Conservation (phyloP, 371 early-diverging fungal genomes). For the Sporodiniella umbellata region DNA sequence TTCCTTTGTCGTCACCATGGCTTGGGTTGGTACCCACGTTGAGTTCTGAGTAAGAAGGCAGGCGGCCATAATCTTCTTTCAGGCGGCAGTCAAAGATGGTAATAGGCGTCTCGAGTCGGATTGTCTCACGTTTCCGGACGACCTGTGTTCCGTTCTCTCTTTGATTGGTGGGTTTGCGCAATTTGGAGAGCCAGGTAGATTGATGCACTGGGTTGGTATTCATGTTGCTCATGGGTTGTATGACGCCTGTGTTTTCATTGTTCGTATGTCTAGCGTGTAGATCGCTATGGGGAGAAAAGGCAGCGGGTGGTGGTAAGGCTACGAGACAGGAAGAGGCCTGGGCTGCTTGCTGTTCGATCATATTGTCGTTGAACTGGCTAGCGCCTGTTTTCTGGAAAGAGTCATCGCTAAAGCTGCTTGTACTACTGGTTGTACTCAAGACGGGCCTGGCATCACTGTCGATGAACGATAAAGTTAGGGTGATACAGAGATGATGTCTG, state of each 20-base stretch:
- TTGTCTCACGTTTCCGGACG: conserved; percentile 18
- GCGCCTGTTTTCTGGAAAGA: background rate
- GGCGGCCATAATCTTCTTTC: conserved; percentile 45
- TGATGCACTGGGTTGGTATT: conserved; percentile 6
- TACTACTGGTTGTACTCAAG: conserved; percentile 9
- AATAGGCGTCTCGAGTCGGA: conserved; percentile 24
- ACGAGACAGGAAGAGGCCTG: conserved; percentile 3
- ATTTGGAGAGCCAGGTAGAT: conserved; percentile 18
- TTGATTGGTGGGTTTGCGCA: conserved; percentile 14
- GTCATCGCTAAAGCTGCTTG: conserved; percentile 7
- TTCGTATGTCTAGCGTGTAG: background rate
- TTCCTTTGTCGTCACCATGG: conserved; percentile 19
- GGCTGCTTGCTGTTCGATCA: conserved; percentile 12
- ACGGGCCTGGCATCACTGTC: conserved; percentile 10
- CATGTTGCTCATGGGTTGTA: conserved; percentile 2
- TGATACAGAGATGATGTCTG: conserved; percentile 25
- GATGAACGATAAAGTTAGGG: conserved; percentile 23
- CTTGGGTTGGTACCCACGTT: conserved; percentile 18
- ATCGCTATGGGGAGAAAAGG: conserved; percentile 2
- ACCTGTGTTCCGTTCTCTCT: conserved; percentile 12
- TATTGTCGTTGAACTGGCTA: background rate
- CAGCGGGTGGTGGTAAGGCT: conserved; percentile 14
- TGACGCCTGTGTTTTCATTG: conserved; percentile 14
- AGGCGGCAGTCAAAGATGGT: conserved; percentile 34
- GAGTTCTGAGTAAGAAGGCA: conserved; percentile 44